Evolutionary conservation across 139 green algal genomes (phyloP), one percentile per base, ranked within the genome.

Genomic region (Closterium sp.): DNA sequence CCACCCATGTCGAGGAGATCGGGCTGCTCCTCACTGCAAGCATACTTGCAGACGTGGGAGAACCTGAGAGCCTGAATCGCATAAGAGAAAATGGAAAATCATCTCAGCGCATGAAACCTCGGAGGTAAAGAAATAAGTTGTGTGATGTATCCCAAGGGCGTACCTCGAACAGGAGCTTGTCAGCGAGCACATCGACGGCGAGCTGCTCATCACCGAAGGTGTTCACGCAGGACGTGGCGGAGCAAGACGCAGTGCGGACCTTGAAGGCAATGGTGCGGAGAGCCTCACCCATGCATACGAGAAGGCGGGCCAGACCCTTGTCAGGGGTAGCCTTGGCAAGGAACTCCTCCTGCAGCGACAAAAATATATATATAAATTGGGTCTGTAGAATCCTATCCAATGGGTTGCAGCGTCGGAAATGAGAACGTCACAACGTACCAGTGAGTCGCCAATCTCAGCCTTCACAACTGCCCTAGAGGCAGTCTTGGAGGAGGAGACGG

Each of bases 151-250:
- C n/a, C n/a, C n/a, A 19, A 76, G 55, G 25, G 25, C 23, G 55
- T 76, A 76, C 55, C 91, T 94, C 91, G 85, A 94, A 94, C 9
- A 94, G 91, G 36, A 94, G 88, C 87, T 94, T 92, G 91, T 96
- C 93, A 35, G 95, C 95, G 66, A 96, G 94, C 33, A 96, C 85
- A 89, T 96, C 95, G 25, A 96, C 95, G 90, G 95, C 94, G 36
- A 96, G 93, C 94, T 96, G 95, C 55, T 94, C 91, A 88, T 96
- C 95, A 33, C 95, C 95, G 87, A 96, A 96, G 84, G 93, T 93
- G 95, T 96, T 96, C 30, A 94, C 84, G 92, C 91, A 94, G 6
- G 91, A 93, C 66, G 91, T 94, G 33, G 92, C 91, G 84, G 66
- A 38, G 92, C 91, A 94, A 28, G 85, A 93, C 33, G 92, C 92